Evolutionary conservation across 2,329 filamentous ascomycete genomes (phyloP), one percentile per base, ranked within the genome.

Genomic region (Phialophora expanda): DNA sequence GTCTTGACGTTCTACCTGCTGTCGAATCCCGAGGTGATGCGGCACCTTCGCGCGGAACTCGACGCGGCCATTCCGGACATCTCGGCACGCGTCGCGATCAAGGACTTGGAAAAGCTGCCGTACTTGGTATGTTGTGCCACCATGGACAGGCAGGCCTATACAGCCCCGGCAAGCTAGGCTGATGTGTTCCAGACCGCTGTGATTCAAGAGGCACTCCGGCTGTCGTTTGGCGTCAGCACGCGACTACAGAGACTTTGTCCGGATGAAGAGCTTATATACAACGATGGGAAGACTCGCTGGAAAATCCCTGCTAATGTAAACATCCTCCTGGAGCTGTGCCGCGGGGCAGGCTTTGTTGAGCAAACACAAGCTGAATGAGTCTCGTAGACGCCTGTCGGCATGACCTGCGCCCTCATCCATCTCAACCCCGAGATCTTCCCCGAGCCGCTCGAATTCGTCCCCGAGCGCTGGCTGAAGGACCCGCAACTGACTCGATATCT

Each of bases 381-480:
- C 44, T 20, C 44, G 44, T 46, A 58, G 56, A 48, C 38, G 4
- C 56, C 56, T 0, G 38, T 58, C 24, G 38, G 56, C 56, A 58
- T 58, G 56, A 20, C 72, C 66, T 26, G 77, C 70, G 4, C 69
- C 75, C 67, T 74, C 48, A 60, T 73, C 24, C 73, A 74, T 41
- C 68, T 70, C 57, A 66, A 77, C 34, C 64, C 73, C 5, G 54
- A 60, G 4, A 74, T 80, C 28, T 81, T 80, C 71, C 76, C 76
- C 0, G 59, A 76, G 11, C 73, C 75, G 12, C 22, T 56, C 26
- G 51, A 32, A n/a, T 65, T 78, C 60, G 70, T 76, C 4, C 79
- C 80, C 0, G 77, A 81, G 63, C 75, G 80, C 38, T 82, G 80
- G 79, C 54, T 66, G 26, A 72, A 1, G 70, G 74, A 30, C 76